Base-by-base conservation (phyloP, 768 basidiomycete species). In the Russula griseocarnosa region DNA sequence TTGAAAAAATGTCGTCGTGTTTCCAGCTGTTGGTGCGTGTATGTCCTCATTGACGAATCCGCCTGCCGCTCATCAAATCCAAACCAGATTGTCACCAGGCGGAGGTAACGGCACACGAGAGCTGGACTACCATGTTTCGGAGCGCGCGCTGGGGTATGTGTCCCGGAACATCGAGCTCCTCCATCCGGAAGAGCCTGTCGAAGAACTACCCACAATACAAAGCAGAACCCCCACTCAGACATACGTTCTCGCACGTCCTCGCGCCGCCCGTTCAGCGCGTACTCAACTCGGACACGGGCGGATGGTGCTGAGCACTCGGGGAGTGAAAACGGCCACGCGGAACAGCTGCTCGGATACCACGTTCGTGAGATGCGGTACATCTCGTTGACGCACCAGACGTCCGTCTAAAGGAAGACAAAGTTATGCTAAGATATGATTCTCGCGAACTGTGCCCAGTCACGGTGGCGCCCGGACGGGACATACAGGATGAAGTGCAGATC, bases 71-170 rank as follows among this genome's bases (percentile, higher is more conserved):
- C 18, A 88, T 90, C 51, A 78, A 79, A 20, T 83, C 81, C 71
- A 91, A 87, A 69, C 90, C 90, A 0, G 90, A 92, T 71, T 92
- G 90, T 90, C 83, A 89, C 63, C 80, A 79, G 69, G 69, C 73
- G 2, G 53, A 76, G 50, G 73, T 72, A 9, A 70, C 69, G 72
- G 75, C 7, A 82, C 82, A 24, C 79, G 82, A 8, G 69, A 80
- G 22, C 81, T 81, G 1, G 86, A 90, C 66, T 88, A 88, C 74
- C 92, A 93, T 69, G 76, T 79, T 54, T 92, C 90, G 2, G 76
- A 74, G 30, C 82, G 86, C 3, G 90, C 88, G 0, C 80, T 94
- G 10, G 92, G 92, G 7, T 73, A 81, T 46, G 77, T 93, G 55
- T 93, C 81, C 72, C 88, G 92, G 13, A 79, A 75, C 14, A 84